Percentiles rank a stretch among this genome's conserved stretches.
These are phyloP conservation scores for Aspergillus fumigatiaffinis DNA, from an alignment of 2,329 filamentous ascomycete species.

Conservation along the genomic window DNA sequence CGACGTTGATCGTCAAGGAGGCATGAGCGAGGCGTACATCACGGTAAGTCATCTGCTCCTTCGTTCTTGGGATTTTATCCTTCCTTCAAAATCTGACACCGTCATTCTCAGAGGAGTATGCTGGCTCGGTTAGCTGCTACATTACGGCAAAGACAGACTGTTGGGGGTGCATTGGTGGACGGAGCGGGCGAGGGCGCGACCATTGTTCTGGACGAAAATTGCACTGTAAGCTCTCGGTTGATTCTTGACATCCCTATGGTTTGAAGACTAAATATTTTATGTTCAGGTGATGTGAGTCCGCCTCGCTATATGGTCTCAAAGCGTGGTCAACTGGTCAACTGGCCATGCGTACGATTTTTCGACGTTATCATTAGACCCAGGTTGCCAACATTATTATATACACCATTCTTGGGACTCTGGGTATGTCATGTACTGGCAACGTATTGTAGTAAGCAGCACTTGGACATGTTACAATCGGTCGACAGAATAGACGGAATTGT, in stretches of 20 bases:
- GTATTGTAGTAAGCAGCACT: not conserved
- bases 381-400: not conserved
- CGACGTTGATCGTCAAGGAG: slow-evolving; percentile 56
- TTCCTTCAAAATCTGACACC: slow-evolving; percentile 10
- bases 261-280: not conserved
- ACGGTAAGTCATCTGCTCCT: slow-evolving; percentile 41
- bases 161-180: slow-evolving; percentile 22
- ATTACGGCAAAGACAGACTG: slow-evolving; percentile 36
- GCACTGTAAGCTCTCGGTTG: slow-evolving; percentile 31
- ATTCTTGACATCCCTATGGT: not conserved
- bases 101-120: slow-evolving; percentile 42
- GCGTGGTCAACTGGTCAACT: not conserved
- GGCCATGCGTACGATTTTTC: not conserved
- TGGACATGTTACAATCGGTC: not conserved
- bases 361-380: not conserved
- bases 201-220: slow-evolving; percentile 44
- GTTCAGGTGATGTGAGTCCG: slow-evolving; percentile 30
- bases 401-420: not conserved
- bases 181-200: slow-evolving; percentile 28
- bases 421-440: not conserved
- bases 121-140: slow-evolving; percentile 42
- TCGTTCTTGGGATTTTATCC: not conserved
- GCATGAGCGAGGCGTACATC: slow-evolving; percentile 55
- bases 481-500: not conserved
- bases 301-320: not conserved